phyloP scores from a whole-genome alignment of 305 asterid genomes.

The Rubia tinctorum region DNA sequence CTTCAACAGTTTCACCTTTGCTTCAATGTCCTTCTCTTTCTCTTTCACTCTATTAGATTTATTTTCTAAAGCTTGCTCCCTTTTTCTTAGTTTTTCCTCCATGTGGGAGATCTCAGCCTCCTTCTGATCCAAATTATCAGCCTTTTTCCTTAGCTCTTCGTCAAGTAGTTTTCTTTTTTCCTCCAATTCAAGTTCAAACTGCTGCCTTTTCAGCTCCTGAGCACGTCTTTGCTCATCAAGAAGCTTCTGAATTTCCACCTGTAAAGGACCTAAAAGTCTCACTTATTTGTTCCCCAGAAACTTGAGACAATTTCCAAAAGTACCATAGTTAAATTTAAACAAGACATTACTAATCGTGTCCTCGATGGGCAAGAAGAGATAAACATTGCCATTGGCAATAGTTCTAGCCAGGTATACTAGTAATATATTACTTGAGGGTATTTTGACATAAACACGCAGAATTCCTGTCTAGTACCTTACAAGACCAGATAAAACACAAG shows the following conservation, averaged over 20 bases:
- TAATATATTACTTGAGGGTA: background rate
- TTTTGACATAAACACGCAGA: background rate
- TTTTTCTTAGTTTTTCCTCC: conserved; percentile 63
- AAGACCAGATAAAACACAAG: background rate
- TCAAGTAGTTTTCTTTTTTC: conserved; percentile 48
- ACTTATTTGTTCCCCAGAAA: background rate
- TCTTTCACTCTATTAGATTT: conserved; percentile 64
- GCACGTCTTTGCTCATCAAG: conserved; percentile 55
- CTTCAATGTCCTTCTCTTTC: conserved; percentile 64
- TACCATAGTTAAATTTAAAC: background rate
- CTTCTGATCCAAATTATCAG: conserved; percentile 45
- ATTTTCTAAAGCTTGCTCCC: conserved; percentile 57
- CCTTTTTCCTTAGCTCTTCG: conserved; percentile 54
- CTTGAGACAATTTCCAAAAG: background rate
- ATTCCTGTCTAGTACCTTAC: background rate
- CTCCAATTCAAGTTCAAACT: conserved; percentile 62
- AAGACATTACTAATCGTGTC: too few relatives aligned
- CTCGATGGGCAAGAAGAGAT: background rate
- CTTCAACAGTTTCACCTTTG: conserved; percentile 53
- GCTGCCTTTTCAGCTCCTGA: conserved; percentile 45
- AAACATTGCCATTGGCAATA: background rate
- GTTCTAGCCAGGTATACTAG: background rate
- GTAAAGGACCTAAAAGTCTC: conserved; percentile 20
- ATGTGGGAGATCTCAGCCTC: conserved; percentile 53
- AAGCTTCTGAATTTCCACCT: conserved; percentile 83